These are phyloP conservation scores for Pseudoscleropodium purum DNA, from an alignment of 225 moss, liverwort and hornwort genomes.

Conservation along the genomic window DNA sequence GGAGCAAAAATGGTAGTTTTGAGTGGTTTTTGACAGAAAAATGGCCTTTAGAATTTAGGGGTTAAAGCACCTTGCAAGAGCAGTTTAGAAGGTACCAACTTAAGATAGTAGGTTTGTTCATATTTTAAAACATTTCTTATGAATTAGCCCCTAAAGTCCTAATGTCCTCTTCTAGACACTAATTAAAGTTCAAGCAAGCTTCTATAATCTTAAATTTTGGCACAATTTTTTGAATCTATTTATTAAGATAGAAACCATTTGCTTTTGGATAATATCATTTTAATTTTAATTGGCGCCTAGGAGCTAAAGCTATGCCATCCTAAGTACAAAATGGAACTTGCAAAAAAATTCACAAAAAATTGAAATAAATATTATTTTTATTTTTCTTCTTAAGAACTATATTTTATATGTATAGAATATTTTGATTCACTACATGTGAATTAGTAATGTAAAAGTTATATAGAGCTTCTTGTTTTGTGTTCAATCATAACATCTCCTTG, in stretches of 20 bases:
- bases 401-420: background rate
- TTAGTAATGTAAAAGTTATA: background rate
- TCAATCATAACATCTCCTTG: no score
- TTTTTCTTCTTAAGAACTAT: background rate
- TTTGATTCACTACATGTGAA: background rate
- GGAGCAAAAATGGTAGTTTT: no score
- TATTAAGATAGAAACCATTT: background rate
- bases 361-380: background rate
- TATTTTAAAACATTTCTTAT: background rate
- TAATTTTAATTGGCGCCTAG: accelerated
- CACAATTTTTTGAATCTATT: background rate
- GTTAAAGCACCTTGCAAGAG: background rate
- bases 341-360: background rate
- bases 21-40: no score
- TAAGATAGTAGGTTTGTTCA: background rate
- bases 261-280: background rate
- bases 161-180: accelerated
- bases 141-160: background rate
- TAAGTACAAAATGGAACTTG: accelerated
- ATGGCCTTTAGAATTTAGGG: no score
- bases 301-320: background rate
- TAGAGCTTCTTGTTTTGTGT: accelerated
- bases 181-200: background rate
- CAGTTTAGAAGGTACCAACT: background rate
- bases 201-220: background rate